Percentiles rank a stretch among this genome's conserved stretches.
Conservation (phyloP, 2,329 filamentous ascomycete species). For the Fusarium scirpi region DNA sequence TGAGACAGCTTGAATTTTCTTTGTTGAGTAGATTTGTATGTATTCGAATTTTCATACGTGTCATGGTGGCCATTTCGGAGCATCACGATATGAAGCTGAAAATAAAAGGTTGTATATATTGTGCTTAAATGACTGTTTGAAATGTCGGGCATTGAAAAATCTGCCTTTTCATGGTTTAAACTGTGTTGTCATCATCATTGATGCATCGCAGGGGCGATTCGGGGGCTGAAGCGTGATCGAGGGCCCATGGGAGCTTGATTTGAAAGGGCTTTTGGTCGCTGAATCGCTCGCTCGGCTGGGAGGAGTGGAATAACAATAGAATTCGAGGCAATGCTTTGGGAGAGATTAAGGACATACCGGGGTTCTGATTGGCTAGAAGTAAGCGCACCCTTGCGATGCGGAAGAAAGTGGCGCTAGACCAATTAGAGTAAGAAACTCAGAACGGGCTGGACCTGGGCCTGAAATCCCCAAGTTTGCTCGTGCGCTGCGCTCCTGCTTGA, state of each 20-base stretch:
- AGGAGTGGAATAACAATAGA: conserved; percentile 35
- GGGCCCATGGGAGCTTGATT: conserved; percentile 26
- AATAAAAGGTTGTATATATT: conserved; percentile 9
- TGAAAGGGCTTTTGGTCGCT: conserved; percentile 31
- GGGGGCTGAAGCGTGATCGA: conserved; percentile 24
- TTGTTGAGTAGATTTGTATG: background rate
- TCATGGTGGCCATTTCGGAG: conserved; percentile 15
- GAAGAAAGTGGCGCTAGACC: conserved; percentile 32
- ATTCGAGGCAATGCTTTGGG: conserved; percentile 29
- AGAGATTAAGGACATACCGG: conserved; percentile 16
- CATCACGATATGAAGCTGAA: conserved; percentile 32
- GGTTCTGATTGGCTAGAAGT: conserved; percentile 22
- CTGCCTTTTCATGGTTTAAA: background rate
- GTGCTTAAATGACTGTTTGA: conserved; percentile 7
- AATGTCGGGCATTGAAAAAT: background rate
- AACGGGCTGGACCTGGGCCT: conserved; percentile 24
- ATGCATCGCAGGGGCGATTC: conserved; percentile 4
- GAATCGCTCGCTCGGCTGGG: conserved; percentile 33
- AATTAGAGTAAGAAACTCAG: conserved; percentile 22
- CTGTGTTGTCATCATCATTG: conserved; percentile 11
- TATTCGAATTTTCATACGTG: conserved; percentile 2
- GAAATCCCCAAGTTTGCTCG: conserved; percentile 30
- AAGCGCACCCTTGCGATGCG: conserved; percentile 14
- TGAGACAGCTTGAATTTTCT: background rate
- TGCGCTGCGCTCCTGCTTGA: conserved; percentile 6